A percentile compares a stretch with the other conserved stretches of the same genome.
phyloP scores from a whole-genome alignment of 129 eudicot genomes.

The Centrapalus pauciflorus region DNA sequence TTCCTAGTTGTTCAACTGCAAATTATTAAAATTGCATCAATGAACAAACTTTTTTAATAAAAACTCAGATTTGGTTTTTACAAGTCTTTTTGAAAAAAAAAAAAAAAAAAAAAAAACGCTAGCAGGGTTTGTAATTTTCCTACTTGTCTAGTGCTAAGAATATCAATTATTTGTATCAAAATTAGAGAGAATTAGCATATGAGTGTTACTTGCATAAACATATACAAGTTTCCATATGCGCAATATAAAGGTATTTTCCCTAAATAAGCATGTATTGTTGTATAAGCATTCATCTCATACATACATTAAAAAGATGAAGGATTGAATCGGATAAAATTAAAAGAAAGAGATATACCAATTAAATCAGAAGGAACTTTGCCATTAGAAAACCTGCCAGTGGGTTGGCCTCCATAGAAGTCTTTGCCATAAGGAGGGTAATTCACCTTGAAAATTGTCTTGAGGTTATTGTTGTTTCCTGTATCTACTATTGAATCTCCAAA shows the following conservation, averaged over 20 bases:
- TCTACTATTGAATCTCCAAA: conserved; percentile 86
- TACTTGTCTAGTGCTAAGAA: too few relatives aligned
- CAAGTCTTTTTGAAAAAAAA: neutral
- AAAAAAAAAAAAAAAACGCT: too few relatives aligned
- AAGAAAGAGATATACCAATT: conserved; percentile 34
- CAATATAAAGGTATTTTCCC: too few relatives aligned
- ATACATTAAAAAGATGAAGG: neutral
- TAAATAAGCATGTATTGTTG: too few relatives aligned
- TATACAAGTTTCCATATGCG: too few relatives aligned
- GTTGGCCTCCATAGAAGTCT: conserved; percentile 69
- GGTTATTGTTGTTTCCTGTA: conserved; percentile 69
- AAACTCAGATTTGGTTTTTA: neutral
- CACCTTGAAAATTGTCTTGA: conserved; percentile 54
- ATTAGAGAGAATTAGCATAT: too few relatives aligned
- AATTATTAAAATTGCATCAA: neutral
- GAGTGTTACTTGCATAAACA: too few relatives aligned
- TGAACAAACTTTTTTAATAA: neutral
- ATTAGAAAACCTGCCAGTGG: conserved; percentile 80
- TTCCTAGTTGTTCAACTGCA: conserved; percentile 77
- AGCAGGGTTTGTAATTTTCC: too few relatives aligned
- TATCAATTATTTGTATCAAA: too few relatives aligned
- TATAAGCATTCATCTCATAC: too few relatives aligned
- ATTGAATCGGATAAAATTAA: neutral
- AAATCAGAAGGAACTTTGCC: conserved; percentile 85
- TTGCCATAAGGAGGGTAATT: conserved; percentile 82